Base-by-base conservation (phyloP, 805 yeast genomes). In the Kregervanrija fluxuum region DNA sequence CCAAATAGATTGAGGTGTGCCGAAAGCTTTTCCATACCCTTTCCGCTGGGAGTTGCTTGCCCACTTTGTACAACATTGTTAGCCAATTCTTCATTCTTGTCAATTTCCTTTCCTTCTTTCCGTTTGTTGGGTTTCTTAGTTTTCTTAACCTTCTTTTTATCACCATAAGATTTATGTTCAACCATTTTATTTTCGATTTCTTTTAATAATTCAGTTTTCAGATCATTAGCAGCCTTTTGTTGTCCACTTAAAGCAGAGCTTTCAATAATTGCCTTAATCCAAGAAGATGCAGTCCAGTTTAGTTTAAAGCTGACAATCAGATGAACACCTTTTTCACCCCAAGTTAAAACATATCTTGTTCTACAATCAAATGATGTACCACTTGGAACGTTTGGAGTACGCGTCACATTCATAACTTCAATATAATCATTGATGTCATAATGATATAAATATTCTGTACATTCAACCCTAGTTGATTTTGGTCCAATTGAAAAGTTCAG, bases 351-450 rank as follows among this genome's bases (percentile, higher is more conserved):
- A 54, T 80, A 85, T 48, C 85, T 71, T 0, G 96, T 86, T 49
- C 79, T 73, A 1, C 89, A 89, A 31, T 75, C 70, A 61, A 93
- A 93, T 1, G 85, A 74, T 37, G 74, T 74, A 4, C 99, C 99
- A 55, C 90, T 84, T 0, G 99, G 99, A 12, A 93, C 98, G 57
- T 88, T 93, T 0, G 99, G 99, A 0, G 99, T 90, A 35, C 67
- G 69, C 0, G 91, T 79, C 2, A 76, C 69, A 36, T 81, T 78
- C 2, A 79, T 65, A 2, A 88, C 79, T 47, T 79, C 73, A 32
- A 87, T 75, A 51, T 73, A 73, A 13, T 70, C 68, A 5, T 74
- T 66, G 42, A 70, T 68, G 54, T 85, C 83, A 54, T 73, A 64
- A 38, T 72, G 64, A 37, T 79, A 75, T 15, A 85, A 69, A 0